A percentile compares a stretch with the other conserved stretches of the same genome.
Conservation (phyloP, 2,329 filamentous ascomycete species). For the Aulographum hederae region DNA sequence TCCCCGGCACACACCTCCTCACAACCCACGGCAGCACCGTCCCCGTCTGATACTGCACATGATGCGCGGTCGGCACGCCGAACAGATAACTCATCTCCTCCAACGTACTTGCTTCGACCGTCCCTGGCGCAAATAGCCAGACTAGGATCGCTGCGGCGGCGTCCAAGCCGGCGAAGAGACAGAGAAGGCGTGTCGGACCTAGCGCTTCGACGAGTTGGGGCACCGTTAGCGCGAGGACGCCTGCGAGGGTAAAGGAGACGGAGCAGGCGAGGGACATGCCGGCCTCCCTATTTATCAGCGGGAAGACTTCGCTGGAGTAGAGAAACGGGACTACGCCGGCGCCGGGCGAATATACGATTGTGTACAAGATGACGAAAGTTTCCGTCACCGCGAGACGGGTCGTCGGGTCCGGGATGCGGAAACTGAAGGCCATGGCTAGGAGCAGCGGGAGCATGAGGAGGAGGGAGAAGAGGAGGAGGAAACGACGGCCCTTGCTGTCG, state of each 20-base stretch:
- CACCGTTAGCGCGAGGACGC: background rate
- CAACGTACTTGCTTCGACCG: slow-evolving; percentile 4
- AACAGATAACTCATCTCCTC: slow-evolving; percentile 16
- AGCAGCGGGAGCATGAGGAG: background rate
- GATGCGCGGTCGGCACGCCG: slow-evolving; percentile 7
- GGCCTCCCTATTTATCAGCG: slow-evolving; percentile 2
- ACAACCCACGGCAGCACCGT: slow-evolving; percentile 1
- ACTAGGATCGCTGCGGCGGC: slow-evolving; percentile 12
- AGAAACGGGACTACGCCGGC: slow-evolving; percentile 3
- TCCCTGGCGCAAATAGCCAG: slow-evolving; percentile 15
- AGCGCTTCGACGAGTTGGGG: background rate
- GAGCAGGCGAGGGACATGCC: slow-evolving; percentile 8
- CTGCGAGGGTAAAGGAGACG: slow-evolving; percentile 12
- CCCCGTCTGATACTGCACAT: slow-evolving; percentile 7
- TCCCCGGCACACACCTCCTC: background rate
- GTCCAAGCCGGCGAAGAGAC: slow-evolving; percentile 12
- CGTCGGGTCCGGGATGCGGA: background rate
- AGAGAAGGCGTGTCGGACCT: slow-evolving; percentile 5
- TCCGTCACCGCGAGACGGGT: background rate
- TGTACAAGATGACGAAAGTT: slow-evolving; percentile 1
- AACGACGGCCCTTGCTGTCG: background rate
- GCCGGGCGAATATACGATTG: slow-evolving; percentile 3
- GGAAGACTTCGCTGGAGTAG: slow-evolving; percentile 2
- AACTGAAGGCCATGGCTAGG: background rate
- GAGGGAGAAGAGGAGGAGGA: background rate